Conservation (phyloP, 768 basidiomycete species). For the Grammothele lineata region DNA sequence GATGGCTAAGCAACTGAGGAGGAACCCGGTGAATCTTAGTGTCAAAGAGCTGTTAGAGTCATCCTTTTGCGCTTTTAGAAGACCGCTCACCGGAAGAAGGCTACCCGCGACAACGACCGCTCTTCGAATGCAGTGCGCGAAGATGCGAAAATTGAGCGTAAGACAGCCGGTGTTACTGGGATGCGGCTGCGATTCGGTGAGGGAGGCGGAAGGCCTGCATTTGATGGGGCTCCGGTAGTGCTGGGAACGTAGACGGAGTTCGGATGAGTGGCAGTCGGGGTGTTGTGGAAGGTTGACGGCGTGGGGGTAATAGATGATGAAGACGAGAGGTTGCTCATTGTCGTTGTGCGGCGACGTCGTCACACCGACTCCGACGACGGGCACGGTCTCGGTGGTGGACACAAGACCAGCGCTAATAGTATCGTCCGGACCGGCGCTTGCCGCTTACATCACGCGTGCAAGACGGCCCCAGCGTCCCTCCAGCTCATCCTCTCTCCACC, state of each 20-base stretch:
- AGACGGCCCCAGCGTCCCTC: too few species aligned
- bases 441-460: constrained; percentile 7
- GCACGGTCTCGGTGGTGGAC: too few species aligned
- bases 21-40: constrained; percentile 74
- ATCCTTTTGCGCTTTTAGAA: neutral
- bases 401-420: too few species aligned
- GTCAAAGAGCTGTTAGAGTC: neutral
- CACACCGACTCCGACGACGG: too few species aligned
- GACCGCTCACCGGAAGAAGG: constrained; percentile 69
- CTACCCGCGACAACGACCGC: constrained; percentile 76
- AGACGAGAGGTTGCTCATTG: constrained; percentile 21
- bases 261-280: constrained; percentile 10
- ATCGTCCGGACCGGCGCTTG: neutral
- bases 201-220: constrained; percentile 18
- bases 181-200: constrained; percentile 51
- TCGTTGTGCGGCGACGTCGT: too few species aligned
- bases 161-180: constrained; percentile 77
- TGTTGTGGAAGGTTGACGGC: constrained; percentile 20
- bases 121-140: constrained; percentile 80
- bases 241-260: constrained; percentile 9
- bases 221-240: neutral
- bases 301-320: constrained; percentile 22
- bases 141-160: constrained; percentile 83
- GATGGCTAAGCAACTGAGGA: constrained; percentile 78
- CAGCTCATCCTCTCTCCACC: neutral